phyloP scores from a whole-genome alignment of 2,329 filamentous ascomycete species.

The Beauveria medogensis region DNA sequence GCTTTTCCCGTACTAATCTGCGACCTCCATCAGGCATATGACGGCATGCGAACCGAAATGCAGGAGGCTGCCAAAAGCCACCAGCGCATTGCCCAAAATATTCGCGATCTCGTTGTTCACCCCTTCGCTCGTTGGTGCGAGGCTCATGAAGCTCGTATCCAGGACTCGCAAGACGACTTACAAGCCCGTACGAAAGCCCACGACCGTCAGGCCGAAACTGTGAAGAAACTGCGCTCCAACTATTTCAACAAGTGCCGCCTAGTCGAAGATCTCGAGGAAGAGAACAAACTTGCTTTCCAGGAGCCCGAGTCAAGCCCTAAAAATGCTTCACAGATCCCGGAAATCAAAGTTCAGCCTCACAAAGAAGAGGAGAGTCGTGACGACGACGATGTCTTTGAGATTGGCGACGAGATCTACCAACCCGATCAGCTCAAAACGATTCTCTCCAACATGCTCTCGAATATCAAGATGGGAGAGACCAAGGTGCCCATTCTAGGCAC shows the following conservation, averaged over 20 bases:
- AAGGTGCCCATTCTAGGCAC: constrained; percentile 94
- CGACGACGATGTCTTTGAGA: constrained; percentile 80
- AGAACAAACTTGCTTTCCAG: constrained; percentile 96
- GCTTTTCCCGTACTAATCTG: constrained; percentile 13
- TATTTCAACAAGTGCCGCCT: constrained; percentile 99
- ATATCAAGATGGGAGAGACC: constrained; percentile 77
- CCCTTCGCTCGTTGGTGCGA: constrained; percentile 96
- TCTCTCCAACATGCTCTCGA: constrained; percentile 75
- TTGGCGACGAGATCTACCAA: constrained; percentile 81
- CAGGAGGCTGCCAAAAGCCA: constrained; percentile 82
- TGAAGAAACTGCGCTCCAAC: constrained; percentile 87
- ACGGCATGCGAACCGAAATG: constrained; percentile 89
- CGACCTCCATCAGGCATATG: constrained; percentile 61
- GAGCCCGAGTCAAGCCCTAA: constrained; percentile 68
- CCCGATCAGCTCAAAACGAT: constrained; percentile 89
- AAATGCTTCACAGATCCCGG: constrained; percentile 54
- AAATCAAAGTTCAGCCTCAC: constrained; percentile 77
- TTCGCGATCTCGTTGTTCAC: constrained; percentile 88
- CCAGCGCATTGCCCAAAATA: constrained; percentile 92
- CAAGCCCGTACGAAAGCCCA: constrained; percentile 86
- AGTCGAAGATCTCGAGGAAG: constrained; percentile 93
- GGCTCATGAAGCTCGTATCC: constrained; percentile 81
- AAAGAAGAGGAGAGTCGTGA: constrained; percentile 54
- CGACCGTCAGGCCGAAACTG: constrained; percentile 80
- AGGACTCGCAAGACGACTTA: constrained; percentile 91